Evolutionary conservation across 495 filamentous ascomycete genomes (phyloP).

Genomic region (Aspergillus cavernicola): DNA sequence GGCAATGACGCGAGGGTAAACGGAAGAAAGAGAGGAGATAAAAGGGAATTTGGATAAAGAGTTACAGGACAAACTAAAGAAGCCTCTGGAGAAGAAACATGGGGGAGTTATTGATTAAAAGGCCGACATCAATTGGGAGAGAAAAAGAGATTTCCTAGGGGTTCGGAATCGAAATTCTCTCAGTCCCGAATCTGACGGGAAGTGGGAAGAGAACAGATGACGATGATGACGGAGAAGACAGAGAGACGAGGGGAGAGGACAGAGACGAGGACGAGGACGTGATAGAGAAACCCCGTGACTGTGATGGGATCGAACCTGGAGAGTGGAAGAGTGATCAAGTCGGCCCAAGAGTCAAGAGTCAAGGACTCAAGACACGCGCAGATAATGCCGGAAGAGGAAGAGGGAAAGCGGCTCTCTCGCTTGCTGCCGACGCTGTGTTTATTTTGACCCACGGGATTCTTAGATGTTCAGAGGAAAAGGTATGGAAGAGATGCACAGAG

Average conservation of each 20-base stretch:
- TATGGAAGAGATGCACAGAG: slow-evolving; percentile 3
- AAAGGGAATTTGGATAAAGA: slow-evolving; percentile 10
- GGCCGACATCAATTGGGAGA: slow-evolving; percentile 16
- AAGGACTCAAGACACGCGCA: neutral
- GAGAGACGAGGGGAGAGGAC: slow-evolving; percentile 8
- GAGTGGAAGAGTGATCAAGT: neutral
- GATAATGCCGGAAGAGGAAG: neutral
- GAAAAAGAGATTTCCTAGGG: neutral
- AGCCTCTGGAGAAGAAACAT: slow-evolving; percentile 12
- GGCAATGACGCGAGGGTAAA: slow-evolving; percentile 8
- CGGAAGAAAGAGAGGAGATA: slow-evolving; percentile 1
- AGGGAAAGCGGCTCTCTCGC: slow-evolving; percentile 16
- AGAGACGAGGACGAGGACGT: slow-evolving; percentile 13
- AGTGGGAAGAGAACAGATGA: slow-evolving; percentile 16
- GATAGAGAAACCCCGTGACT: slow-evolving; percentile 10
- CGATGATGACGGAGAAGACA: neutral
- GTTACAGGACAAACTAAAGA: slow-evolving; percentile 11
- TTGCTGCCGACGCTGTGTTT: slow-evolving; percentile 30
- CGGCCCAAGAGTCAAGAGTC: slow-evolving; percentile 7
- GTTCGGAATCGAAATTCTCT: slow-evolving; percentile 3
- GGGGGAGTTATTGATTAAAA: slow-evolving; percentile 4
- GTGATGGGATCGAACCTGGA: slow-evolving; percentile 24
- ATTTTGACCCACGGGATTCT: slow-evolving; percentile 38
- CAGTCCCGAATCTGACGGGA: neutral
- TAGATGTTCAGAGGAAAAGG: slow-evolving; percentile 11